Conservation (phyloP, 108 stramenopile genomes). For the Skeletonema marinoi region DNA sequence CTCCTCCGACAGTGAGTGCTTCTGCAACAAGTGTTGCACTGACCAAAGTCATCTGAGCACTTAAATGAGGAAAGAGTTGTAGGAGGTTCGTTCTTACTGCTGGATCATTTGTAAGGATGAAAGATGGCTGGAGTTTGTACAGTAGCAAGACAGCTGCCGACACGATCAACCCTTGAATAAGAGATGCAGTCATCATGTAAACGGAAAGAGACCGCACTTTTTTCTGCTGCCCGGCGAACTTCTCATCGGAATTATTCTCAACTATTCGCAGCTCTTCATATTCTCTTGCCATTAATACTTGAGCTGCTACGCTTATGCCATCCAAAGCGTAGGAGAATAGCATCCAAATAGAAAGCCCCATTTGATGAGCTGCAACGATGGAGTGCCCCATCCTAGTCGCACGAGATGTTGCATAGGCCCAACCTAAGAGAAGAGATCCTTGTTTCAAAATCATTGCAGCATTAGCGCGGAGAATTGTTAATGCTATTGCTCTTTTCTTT, state of each 20-base stretch:
- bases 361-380: conserved; percentile 66
- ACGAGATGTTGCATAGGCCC: conserved; percentile 61
- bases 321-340: conserved; percentile 44
- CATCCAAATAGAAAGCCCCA: conserved; percentile 54
- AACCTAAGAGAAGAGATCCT: conserved; percentile 56
- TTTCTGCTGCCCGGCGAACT: neutral
- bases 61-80: conserved; percentile 33
- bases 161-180: conserved; percentile 33
- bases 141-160: conserved; percentile 22
- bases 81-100: conserved; percentile 14
- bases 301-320: conserved; percentile 52
- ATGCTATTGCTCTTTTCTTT: conserved; percentile 24
- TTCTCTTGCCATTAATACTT: conserved; percentile 64
- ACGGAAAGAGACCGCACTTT: conserved; percentile 40
- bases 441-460: conserved; percentile 50
- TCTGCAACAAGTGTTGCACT: conserved; percentile 43
- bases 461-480: conserved; percentile 39
- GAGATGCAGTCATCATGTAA: conserved; percentile 60
- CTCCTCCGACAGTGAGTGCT: conserved; percentile 49
- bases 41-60: conserved; percentile 39
- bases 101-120: conserved; percentile 35
- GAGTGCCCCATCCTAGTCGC: conserved; percentile 63
- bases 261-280: conserved; percentile 18
- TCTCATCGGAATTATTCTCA: neutral
- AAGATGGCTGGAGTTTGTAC: conserved; percentile 7